Percentiles rank a stretch among this genome's conserved stretches.
Conservation (phyloP, 768 basidiomycete genomes). For the Flagelloscypha sp. region DNA sequence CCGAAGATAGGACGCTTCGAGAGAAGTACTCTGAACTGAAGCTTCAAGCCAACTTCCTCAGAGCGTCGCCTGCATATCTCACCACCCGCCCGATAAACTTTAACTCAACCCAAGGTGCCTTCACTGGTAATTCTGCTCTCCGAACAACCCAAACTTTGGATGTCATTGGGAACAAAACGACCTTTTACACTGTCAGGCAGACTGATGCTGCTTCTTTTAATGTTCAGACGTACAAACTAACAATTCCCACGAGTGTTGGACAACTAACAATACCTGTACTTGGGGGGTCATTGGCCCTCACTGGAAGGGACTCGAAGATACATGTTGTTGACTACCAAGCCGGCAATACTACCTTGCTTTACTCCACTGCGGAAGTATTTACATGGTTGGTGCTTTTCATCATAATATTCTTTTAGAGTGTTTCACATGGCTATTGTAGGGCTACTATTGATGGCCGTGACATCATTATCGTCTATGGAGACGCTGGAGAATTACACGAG, state of each 20-base stretch:
- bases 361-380: constrained; percentile 42
- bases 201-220: constrained; percentile 30
- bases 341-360: constrained; percentile 34
- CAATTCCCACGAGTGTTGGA: constrained; percentile 37
- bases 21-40: constrained; percentile 50
- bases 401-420: too few species aligned
- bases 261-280: constrained; percentile 32
- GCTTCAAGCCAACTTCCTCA: constrained; percentile 41
- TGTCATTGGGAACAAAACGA: constrained; percentile 37
- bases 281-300: constrained; percentile 34
- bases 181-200: constrained; percentile 41
- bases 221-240: constrained; percentile 33
- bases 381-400: constrained; percentile 29
- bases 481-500: constrained; percentile 39
- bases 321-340: constrained; percentile 42
- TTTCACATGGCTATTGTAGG: constrained; percentile 19
- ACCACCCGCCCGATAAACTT: constrained; percentile 39
- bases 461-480: constrained; percentile 39
- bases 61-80: constrained; percentile 41
- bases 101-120: constrained; percentile 30
- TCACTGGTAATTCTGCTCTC: constrained; percentile 39
- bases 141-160: constrained; percentile 43
- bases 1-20: constrained; percentile 42
- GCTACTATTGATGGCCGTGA: constrained; percentile 41
- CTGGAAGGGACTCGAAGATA: constrained; percentile 46